Base-by-base conservation (phyloP, 2,329 filamentous ascomycete species). In the Acrodontium crateriforme region DNA sequence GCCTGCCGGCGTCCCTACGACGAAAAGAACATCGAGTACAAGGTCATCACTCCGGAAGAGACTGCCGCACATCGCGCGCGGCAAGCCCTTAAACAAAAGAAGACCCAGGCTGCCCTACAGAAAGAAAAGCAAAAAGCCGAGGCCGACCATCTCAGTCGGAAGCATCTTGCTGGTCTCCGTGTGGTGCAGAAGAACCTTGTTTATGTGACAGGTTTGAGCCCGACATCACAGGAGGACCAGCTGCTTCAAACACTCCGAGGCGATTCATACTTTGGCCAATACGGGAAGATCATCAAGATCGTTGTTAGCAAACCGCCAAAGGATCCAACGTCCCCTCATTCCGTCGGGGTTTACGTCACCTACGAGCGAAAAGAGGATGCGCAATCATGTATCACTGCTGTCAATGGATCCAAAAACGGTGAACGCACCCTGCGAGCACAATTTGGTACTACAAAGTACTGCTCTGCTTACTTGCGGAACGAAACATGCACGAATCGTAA, bases 151-250 rank as follows among this genome's bases (percentile, higher is more conserved):
- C 78, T 92, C 35, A 93, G 83, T 54, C 79, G 89, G 39, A 95
- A 95, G 55, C 93, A 94, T 50, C 70, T 98, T 16, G 83, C 92
- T 29, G 89, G 89, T 32, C 81, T 98, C 26, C 74, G 89, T 26
- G 89, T 98, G 24, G 83, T 95, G 21, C 89, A 98, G 58, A 95
- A 95, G 63, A 98, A 98, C 51, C 71, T 98, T 24, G 89, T 98
- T 39, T 98, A 98, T 55, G 87, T 98, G 38, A 93, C 91, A 18
- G 89, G 89, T 27, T 66, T 98, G 15, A 91, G 81, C 37, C 89
- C 89, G 9, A 85, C 78, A 18, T 82, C 91, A 36, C 78, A 82
- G 38, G 89, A 98, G 57, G 85, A 95, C 51, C 82, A 87, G 44
- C 65, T 98, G 3, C 68, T 95, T 25, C 82, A 87, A 54, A 94